Evolutionary conservation across 176 grass and related monocot species (phyloP).

Genomic region (Echinochloa phyllopogon): DNA sequence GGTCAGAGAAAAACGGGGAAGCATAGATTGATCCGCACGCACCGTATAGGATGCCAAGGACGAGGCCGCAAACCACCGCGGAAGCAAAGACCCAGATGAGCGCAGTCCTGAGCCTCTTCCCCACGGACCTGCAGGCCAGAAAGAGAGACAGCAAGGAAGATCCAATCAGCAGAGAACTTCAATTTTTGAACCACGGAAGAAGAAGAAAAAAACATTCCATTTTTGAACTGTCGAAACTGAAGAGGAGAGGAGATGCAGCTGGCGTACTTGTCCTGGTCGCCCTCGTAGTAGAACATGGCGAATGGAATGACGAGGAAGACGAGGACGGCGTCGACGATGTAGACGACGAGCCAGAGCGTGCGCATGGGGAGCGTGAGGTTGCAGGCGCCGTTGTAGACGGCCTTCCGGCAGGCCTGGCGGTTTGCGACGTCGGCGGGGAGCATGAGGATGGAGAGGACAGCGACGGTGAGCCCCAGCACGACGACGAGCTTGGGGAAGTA

Average conservation of each 20-base stretch:
- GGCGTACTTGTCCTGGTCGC: slow-evolving; percentile 93
- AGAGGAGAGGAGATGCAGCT: background rate
- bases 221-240: background rate
- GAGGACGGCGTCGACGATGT: slow-evolving; percentile 88
- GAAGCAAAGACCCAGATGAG: slow-evolving; percentile 85
- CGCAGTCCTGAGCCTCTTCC: slow-evolving; percentile 79
- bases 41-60: slow-evolving; percentile 96
- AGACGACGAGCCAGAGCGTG: slow-evolving; percentile 85
- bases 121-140: slow-evolving; percentile 61
- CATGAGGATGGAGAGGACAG: slow-evolving; percentile 97
- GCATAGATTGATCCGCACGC: slow-evolving; percentile 10
- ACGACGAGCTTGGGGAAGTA: slow-evolving; percentile 96
- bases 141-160: slow-evolving; percentile 1
- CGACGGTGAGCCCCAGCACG: slow-evolving; percentile 86
- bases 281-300: slow-evolving; percentile 99
- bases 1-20: background rate
- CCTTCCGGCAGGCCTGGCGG: slow-evolving; percentile 67
- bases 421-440: slow-evolving; percentile 99
- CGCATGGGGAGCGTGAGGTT: slow-evolving; percentile 90
- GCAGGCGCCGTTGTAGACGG: slow-evolving; percentile 82
- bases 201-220: background rate
- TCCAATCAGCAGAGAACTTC: slow-evolving; percentile 36
- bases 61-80: slow-evolving; percentile 76
- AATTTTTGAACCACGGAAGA: background rate
- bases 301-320: slow-evolving; percentile 97